These are phyloP conservation scores for Lentinula boryana DNA, from an alignment of 768 basidiomycete species.

Conservation along the genomic window DNA sequence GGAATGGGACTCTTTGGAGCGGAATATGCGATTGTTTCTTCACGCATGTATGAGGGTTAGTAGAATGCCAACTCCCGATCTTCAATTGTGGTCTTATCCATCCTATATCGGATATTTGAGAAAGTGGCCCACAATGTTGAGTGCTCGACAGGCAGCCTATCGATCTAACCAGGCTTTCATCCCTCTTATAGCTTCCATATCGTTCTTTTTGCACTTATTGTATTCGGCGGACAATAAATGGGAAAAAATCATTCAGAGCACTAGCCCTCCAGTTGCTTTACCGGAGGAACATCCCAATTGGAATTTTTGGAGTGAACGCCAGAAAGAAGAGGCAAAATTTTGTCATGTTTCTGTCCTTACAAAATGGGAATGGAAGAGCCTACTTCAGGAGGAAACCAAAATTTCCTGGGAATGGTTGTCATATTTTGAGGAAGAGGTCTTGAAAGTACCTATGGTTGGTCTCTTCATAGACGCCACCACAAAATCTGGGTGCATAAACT, in stretches of 20 bases:
- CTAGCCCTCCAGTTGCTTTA: background rate
- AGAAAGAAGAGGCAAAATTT: background rate
- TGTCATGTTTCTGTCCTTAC: background rate
- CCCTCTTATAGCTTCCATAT: background rate
- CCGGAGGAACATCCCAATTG: background rate
- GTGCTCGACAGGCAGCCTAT: background rate
- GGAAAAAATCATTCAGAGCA: background rate
- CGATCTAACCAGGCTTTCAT: background rate
- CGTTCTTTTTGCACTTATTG: background rate
- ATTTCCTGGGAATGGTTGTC: background rate
- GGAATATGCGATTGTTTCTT: too few relatives aligned
- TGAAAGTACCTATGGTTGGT: background rate
- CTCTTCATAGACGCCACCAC: background rate
- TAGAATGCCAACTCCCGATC: background rate
- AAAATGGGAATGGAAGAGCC: background rate
- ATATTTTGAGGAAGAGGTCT: background rate
- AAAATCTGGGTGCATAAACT: background rate
- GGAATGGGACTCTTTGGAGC: too few relatives aligned
- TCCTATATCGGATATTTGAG: background rate
- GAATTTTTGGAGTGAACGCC: background rate
- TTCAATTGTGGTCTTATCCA: background rate
- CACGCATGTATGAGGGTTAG: too few relatives aligned
- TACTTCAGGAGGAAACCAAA: background rate
- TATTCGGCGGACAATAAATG: background rate
- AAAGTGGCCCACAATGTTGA: background rate